These are phyloP conservation scores for Pseudofabraea citricarpa DNA, from an alignment of 2,329 filamentous ascomycete species.

Conservation along the genomic window DNA sequence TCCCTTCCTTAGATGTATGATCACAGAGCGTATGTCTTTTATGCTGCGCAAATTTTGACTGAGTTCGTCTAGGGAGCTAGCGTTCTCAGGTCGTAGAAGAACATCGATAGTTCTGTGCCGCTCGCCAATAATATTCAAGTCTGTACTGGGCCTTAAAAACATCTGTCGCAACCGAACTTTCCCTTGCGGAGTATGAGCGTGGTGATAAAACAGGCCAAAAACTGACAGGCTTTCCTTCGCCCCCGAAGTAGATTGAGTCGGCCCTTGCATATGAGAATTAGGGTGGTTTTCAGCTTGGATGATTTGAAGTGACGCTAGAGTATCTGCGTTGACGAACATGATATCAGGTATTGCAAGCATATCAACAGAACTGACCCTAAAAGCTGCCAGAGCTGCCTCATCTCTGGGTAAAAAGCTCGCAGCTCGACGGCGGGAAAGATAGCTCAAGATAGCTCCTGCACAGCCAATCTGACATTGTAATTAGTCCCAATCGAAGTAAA, in stretches of 20 bases:
- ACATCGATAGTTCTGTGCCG: conserved; percentile 66
- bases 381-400: conserved; percentile 45
- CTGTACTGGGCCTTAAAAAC: conserved; percentile 73
- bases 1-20: conserved; percentile 73
- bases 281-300: conserved; percentile 79
- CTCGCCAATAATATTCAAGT: conserved; percentile 62
- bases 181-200: conserved; percentile 77
- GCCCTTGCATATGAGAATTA: conserved; percentile 71
- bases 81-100: conserved; percentile 66
- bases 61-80: conserved; percentile 47
- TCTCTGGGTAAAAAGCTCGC: conserved; percentile 59
- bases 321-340: conserved; percentile 80
- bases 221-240: conserved; percentile 79
- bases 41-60: conserved; percentile 61
- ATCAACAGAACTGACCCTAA: conserved; percentile 59
- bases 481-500: too few species aligned
- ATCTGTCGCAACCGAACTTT: conserved; percentile 68
- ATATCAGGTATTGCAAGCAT: conserved; percentile 65
- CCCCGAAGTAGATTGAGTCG: conserved; percentile 52
- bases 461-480: conserved; percentile 60
- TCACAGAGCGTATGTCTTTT: conserved; percentile 67
- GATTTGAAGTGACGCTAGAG: conserved; percentile 78
- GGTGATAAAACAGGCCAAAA: conserved; percentile 73
- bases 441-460: conserved; percentile 78
- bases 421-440: conserved; percentile 65